phyloP scores from a whole-genome alignment of 441 rosid species.

The Gossypium laxum region DNA sequence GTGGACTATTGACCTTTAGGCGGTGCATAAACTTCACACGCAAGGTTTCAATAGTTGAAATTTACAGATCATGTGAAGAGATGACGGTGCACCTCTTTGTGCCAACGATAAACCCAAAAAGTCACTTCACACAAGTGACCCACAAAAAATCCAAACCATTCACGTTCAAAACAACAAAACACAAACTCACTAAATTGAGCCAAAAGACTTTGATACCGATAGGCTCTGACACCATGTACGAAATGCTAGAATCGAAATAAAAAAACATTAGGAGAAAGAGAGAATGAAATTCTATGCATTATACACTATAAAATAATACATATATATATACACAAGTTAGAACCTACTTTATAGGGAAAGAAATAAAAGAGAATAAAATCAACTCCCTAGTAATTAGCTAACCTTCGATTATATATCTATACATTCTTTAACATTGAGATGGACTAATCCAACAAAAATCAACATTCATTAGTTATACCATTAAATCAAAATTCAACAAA shows the following conservation, averaged over 20 bases:
- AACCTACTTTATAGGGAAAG: background rate
- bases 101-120: background rate
- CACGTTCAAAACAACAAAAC: background rate
- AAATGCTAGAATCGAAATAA: background rate
- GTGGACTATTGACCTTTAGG: background rate
- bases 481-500: background rate
- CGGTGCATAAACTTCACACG: background rate
- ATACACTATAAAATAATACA: background rate
- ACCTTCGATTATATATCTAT: background rate
- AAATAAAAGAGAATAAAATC: background rate
- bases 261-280: background rate
- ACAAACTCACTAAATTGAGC: background rate
- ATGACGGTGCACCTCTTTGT: background rate
- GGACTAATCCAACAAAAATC: slow-evolving; percentile 2
- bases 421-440: too few species aligned
- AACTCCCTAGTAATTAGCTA: background rate
- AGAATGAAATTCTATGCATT: background rate
- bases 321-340: too few species aligned
- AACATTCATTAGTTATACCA: slow-evolving; percentile 1
- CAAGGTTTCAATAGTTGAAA: background rate
- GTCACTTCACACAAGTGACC: background rate
- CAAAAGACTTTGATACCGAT: too few species aligned
- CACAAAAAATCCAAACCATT: background rate
- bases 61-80: background rate
- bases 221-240: too few species aligned